Conservation (phyloP, 257 asterid species). For the Nicotiana tomentosiformis region DNA sequence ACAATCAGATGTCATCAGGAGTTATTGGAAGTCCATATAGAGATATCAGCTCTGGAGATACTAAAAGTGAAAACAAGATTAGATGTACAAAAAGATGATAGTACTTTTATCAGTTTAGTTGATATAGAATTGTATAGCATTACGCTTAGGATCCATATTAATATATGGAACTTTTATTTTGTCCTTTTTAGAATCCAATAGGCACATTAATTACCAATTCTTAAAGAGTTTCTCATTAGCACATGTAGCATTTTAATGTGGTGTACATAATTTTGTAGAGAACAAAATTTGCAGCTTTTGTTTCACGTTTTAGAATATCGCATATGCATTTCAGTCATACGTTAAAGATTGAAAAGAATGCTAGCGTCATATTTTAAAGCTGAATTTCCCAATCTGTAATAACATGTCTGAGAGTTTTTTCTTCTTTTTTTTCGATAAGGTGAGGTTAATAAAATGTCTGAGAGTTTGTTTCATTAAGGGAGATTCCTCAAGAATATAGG, state of each 20-base stretch:
- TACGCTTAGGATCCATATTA: background rate
- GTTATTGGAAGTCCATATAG: background rate
- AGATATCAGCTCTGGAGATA: background rate
- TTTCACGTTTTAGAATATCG: background rate
- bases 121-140: background rate
- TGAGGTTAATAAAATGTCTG: slow-evolving; percentile 7
- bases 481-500: slow-evolving; percentile 29
- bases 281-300: background rate
- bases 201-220: background rate
- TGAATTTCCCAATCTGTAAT: slow-evolving; percentile 11
- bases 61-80: background rate
- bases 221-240: background rate
- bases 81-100: background rate
- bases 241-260: background rate
- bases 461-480: slow-evolving; percentile 5
- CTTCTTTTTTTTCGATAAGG: background rate
- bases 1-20: background rate
- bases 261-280: background rate
- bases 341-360: background rate
- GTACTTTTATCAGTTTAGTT: background rate
- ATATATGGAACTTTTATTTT: background rate
- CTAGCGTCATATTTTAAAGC: background rate
- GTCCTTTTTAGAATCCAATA: background rate
- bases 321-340: background rate
- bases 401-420: background rate